phyloP scores from a whole-genome alignment of 257 asterid species.

The Solanum boliviense region DNA sequence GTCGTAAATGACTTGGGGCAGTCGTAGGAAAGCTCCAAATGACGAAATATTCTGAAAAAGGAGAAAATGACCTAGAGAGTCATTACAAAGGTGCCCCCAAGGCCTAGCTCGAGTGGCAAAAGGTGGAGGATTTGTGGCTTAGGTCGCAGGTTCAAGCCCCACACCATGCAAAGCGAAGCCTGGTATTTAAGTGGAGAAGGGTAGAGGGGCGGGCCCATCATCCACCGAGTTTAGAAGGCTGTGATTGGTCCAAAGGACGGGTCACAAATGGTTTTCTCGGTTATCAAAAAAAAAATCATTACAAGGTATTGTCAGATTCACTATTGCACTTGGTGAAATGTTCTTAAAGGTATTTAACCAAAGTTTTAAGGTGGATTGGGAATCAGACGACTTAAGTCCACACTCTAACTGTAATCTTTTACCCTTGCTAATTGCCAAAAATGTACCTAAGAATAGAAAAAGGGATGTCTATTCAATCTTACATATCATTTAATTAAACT shows the following conservation, averaged over 20 bases:
- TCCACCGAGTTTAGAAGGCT: no score
- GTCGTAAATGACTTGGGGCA: not conserved
- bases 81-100: no score
- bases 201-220: no score
- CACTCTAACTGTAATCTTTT: not conserved
- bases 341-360: not conserved
- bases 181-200: no score
- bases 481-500: not conserved
- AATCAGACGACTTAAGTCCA: not conserved
- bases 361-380: not conserved
- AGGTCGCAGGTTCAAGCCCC: no score
- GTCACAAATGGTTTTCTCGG: no score
- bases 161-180: no score
- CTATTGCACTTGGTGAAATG: not conserved
- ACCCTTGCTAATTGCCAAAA: not conserved
- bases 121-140: no score
- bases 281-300: no score
- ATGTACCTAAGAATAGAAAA: not conserved
- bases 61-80: not conserved
- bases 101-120: no score
- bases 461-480: not conserved
- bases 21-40: not conserved
- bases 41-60: not conserved
- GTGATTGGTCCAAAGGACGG: no score
- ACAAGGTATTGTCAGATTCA: not conserved